A percentile compares a stretch with the other conserved stretches of the same genome.
Evolutionary conservation across 768 basidiomycete species (phyloP).

Genomic region (Hygrophoropsis aurantiaca): DNA sequence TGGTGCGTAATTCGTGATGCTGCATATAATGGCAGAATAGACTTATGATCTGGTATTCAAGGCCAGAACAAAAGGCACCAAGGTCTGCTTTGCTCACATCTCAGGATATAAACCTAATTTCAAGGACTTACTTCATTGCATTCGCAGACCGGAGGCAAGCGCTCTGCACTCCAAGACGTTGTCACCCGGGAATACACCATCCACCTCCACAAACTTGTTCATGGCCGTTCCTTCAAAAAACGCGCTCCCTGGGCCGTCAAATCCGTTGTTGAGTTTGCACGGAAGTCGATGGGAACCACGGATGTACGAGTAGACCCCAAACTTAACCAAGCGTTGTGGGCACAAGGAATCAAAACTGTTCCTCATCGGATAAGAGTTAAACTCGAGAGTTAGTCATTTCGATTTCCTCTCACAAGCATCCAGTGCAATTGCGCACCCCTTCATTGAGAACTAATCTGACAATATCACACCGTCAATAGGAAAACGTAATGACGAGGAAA

Average conservation of each 20-base stretch:
- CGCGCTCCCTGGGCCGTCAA: slow-evolving; percentile 96
- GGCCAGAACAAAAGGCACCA: slow-evolving; percentile 44
- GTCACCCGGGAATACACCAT: slow-evolving; percentile 99
- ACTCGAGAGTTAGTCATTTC: slow-evolving; percentile 75
- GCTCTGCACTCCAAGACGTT: slow-evolving; percentile 97
- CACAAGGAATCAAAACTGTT: slow-evolving; percentile 88
- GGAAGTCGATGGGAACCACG: slow-evolving; percentile 91
- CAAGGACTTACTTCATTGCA: slow-evolving; percentile 1
- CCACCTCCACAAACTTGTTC: slow-evolving; percentile 93
- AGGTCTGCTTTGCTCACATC: slow-evolving; percentile 23
- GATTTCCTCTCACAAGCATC: neutral
- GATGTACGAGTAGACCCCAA: slow-evolving; percentile 95
- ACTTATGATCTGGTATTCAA: slow-evolving; percentile 11
- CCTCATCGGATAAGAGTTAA: slow-evolving; percentile 91
- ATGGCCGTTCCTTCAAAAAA: slow-evolving; percentile 95
- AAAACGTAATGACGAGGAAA: slow-evolving; percentile 98
- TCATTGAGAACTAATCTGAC: slow-evolving; percentile 1
- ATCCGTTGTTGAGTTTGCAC: slow-evolving; percentile 88
- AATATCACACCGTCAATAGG: slow-evolving; percentile 43
- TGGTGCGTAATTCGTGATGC: slow-evolving; percentile 46
- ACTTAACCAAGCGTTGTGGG: slow-evolving; percentile 96
- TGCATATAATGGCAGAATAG: slow-evolving; percentile 5
- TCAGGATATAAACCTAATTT: neutral
- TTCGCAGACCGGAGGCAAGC: slow-evolving; percentile 73
- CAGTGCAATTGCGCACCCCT: neutral